These are phyloP conservation scores for Trifolium repens DNA, from an alignment of 306 rosid species.

Conservation along the genomic window DNA sequence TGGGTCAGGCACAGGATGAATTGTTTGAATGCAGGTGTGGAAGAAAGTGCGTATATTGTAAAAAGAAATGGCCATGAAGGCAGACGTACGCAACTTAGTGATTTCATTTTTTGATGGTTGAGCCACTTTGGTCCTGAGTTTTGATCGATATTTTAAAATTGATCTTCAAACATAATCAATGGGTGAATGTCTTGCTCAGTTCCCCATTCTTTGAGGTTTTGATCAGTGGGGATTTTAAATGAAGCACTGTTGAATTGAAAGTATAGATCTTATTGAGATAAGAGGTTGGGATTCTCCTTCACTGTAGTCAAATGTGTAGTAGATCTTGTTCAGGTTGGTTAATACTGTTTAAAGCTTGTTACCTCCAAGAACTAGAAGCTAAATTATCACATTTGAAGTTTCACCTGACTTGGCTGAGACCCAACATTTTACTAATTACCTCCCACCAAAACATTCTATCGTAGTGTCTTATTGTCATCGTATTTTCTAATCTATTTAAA, in stretches of 20 bases:
- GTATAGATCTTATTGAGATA: background rate
- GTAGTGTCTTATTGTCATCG: too few relatives aligned
- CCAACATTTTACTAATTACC: too few relatives aligned
- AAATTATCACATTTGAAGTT: background rate
- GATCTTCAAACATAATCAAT: conserved; percentile 12
- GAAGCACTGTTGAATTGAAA: background rate
- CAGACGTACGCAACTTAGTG: conserved; percentile 60
- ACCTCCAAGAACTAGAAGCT: background rate
- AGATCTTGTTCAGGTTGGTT: background rate
- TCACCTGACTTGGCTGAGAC: background rate
- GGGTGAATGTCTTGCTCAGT: conserved; percentile 18
- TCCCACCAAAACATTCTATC: too few relatives aligned
- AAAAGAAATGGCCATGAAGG: conserved; percentile 44
- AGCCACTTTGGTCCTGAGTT: conserved; percentile 16
- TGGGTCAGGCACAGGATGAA: conserved; percentile 88
- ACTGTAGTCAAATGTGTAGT: too few relatives aligned
- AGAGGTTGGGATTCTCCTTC: background rate
- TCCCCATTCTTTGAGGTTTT: conserved; percentile 5
- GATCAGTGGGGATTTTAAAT: conserved; percentile 2
- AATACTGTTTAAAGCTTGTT: conserved; percentile 5
- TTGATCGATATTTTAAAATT: conserved; percentile 7
- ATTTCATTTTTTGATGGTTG: conserved; percentile 76
- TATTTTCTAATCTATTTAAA: too few relatives aligned
- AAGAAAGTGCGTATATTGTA: conserved; percentile 66
- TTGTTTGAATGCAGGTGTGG: conserved; percentile 71